Base-by-base conservation (phyloP, 208 protist genomes). In the Leishmania braziliensis region DNA sequence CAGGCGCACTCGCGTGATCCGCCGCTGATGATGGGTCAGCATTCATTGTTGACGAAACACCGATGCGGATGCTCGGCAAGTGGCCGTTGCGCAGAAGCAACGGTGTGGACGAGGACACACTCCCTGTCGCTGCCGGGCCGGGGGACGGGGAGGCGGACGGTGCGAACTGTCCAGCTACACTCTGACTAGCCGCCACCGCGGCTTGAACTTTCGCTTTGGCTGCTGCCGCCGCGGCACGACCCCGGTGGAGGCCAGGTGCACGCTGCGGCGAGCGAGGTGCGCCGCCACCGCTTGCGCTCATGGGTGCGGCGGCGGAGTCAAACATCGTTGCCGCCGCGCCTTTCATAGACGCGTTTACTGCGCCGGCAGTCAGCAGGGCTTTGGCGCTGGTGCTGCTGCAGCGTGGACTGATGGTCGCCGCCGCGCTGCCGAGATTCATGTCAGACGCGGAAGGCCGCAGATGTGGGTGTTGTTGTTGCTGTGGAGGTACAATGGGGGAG, bases 241-340 rank as follows among this genome's bases (percentile, higher is more conserved):
- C 77, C 26, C 82, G 76, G 71, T 85, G 71, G 54, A 85, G 71
- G 10, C 36, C 58, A 6, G 53, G 58, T 5, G 33, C 69, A 54
- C 82, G 82, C 9, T 69, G 76, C 9, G 26, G 56, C 46, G 76
- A 29, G 29, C 39, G n/a, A 20, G 33, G 16, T 20, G 50, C 29
- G 3, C 74, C 46, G 46, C 69, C 72, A 43, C 36, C 39, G 43
- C 53, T 73, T 29, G 70, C 29, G 53, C 48, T 53, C 43, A 53
- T 48, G 5, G 71, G 20, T 46, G 65, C 20, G 2, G 51, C 65
- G 53, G 60, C 60, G 29, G 26, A 9, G 39, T 75, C 77, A 51
- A 78, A 62, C 82, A 81, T 81, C 20, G 82, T 81, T 12, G 68
- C 69, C 14, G 82, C 70, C 20, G 82, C 82, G 33, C 82, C 77